Base-by-base conservation (phyloP, 176 grass and related monocot species). In the Miscanthus lutarioriparius region DNA sequence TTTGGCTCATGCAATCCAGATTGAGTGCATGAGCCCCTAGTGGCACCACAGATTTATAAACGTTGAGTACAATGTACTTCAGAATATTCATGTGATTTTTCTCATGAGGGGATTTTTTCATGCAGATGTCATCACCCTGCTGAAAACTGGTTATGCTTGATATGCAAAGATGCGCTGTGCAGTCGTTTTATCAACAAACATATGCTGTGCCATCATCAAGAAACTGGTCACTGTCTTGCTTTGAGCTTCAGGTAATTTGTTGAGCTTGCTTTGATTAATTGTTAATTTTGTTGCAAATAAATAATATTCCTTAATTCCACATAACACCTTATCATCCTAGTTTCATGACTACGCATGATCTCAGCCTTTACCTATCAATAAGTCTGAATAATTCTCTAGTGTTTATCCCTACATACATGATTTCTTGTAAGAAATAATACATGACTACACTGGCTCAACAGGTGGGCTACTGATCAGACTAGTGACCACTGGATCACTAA, bases 161-260 rank as follows among this genome's bases (percentile, higher is more conserved):
- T 94, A 74, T 95, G 93, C 68, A 98, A 98, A 91, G 96, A 95
- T 91, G 89, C 95, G 37, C 8, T 95, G 26, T 98, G 96, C 80
- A 92, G 91, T 84, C 93, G 93, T 47, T 98, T 98, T 89, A 85
- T 98, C 83, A 98, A 95, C 90, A 98, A 95, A 81, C 96, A 95
- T 80, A 95, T 98, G 96, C 6, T 98, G 49, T 76, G 11, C 47
- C 96, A 98, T 87, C 85, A 93, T 84, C 83, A 94, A 85, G 91
- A 98, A 87, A 87, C 37, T 1, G 91, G 89, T 26, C 96, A 95
- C 56, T 95, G 91, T 77, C 74, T 94, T 80, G 89, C 91, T 74
- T 80, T 95, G 26, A 98, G 96, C 70, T 95, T 95, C 81, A 94
- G 91, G 96, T 98, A 90, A 56, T 39, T 25, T 33, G 5, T 81